Evolutionary conservation across 2,329 filamentous ascomycete species (phyloP).

Genomic region (Zymoseptoria tritici): DNA sequence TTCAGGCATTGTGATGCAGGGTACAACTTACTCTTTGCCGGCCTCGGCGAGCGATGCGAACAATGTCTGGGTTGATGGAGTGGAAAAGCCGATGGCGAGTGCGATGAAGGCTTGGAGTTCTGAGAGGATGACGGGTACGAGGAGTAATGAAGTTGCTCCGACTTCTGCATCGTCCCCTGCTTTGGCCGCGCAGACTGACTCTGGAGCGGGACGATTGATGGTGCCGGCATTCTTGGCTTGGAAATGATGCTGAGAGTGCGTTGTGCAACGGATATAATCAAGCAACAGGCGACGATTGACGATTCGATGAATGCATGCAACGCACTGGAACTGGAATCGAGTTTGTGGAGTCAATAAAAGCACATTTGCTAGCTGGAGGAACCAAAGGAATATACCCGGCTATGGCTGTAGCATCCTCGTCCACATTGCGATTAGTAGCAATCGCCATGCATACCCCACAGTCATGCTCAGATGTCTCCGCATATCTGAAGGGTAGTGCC

Average conservation of each 20-base stretch:
- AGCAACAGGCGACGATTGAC: background rate
- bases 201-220: background rate
- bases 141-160: background rate
- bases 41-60: background rate
- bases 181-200: background rate
- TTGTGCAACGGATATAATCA: background rate
- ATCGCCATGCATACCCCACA: background rate
- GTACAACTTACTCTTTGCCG: conserved; percentile 7
- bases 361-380: no score
- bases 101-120: background rate
- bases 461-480: background rate
- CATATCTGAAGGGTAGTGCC: background rate
- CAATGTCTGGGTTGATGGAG: background rate
- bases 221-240: background rate
- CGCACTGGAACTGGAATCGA: background rate
- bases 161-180: background rate
- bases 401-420: no score
- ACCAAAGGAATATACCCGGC: no score
- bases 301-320: no score
- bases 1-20: conserved; percentile 4
- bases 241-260: background rate
- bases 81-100: background rate
- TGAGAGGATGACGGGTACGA: background rate
- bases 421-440: background rate
- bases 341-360: no score